Evolutionary conservation across 2,329 filamentous ascomycete species (phyloP), one percentile per base, ranked within the genome.

Genomic region (Malbranchea cinnamomea): DNA sequence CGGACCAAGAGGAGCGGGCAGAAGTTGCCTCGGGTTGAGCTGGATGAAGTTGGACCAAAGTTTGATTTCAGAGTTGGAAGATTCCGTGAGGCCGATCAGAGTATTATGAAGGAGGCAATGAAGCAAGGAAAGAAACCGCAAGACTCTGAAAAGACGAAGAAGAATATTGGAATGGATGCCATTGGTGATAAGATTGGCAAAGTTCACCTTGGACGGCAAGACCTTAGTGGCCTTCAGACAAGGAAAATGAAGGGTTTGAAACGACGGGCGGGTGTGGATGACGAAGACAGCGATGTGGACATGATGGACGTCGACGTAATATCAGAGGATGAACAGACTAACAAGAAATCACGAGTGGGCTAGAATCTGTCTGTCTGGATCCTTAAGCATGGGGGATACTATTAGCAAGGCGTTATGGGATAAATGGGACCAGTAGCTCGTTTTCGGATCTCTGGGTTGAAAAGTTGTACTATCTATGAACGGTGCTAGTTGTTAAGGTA

Each of bases 231-330:
- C 45, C 57, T 98, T 56, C 89, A 98, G 65, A 91, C 85, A 31
- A 76, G 89, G 50, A 98, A 98, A 73, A 95, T 98, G 85, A 98
- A 98, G 74, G 89, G 85, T 42, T 58, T 98, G 43, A 98, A 95
- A 71, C 69, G 89, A 41, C 74, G 68, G 40, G 71, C 82, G 32
- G 74, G 74, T 38, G 59, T 71, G 14, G 65, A 67, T 29, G 67
- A 65, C 23, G 63, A 62, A 14, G 71, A 68, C 30, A 63, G 60
- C 3, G 61, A 46, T 10, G 55, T 47, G 23, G 63, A 66, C 30
- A 64, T 58, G 34, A 62, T 61, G 42, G 59, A 63, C 34, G 54
- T 49, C 11, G 54, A 58, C 38, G 52, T 53, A 32, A 31, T 52
- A 14, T 50, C 47, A 30, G 46, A 53, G 30, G 50, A 54, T 23